These are phyloP conservation scores for Hyphopichia wangnamkhiaoensis DNA, from an alignment of 1,139 yeast genomes.

Conservation along the genomic window DNA sequence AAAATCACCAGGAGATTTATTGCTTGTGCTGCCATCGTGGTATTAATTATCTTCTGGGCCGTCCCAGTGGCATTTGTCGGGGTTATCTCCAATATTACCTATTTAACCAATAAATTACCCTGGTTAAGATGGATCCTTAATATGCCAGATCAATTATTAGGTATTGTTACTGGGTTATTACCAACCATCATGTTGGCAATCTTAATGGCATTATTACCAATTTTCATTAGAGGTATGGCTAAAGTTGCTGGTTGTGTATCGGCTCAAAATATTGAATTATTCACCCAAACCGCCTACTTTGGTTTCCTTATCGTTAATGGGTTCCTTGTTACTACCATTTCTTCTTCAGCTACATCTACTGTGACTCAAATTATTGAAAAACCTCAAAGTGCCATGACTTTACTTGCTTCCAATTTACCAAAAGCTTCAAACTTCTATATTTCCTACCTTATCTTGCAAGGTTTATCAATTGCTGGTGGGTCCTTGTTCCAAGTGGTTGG, in stretches of 20 bases:
- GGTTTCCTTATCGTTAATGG: slow-evolving; percentile 71
- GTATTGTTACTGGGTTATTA: slow-evolving; percentile 72
- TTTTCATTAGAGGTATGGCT: slow-evolving; percentile 73
- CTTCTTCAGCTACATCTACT: slow-evolving; percentile 74
- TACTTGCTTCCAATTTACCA: slow-evolving; percentile 77
- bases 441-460: slow-evolving; percentile 74
- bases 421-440: slow-evolving; percentile 86
- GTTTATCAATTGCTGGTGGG: slow-evolving; percentile 79
- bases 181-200: slow-evolving; percentile 69
- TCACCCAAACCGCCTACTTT: slow-evolving; percentile 75
- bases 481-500: slow-evolving; percentile 76
- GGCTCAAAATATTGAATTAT: slow-evolving; percentile 62
- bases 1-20: slow-evolving; percentile 58
- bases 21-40: slow-evolving; percentile 59
- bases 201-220: slow-evolving; percentile 77
- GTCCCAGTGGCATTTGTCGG: slow-evolving; percentile 87
- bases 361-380: slow-evolving; percentile 65
- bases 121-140: slow-evolving; percentile 64
- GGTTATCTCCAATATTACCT: slow-evolving; percentile 71
- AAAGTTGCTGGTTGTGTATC: slow-evolving; percentile 67
- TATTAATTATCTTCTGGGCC: slow-evolving; percentile 75
- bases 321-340: slow-evolving; percentile 65
- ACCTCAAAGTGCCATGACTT: slow-evolving; percentile 66
- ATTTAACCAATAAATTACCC: slow-evolving; percentile 58
- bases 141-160: slow-evolving; percentile 59